Evolutionary conservation across 805 yeast genomes (phyloP).

Genomic region (Saitoella complicata): DNA sequence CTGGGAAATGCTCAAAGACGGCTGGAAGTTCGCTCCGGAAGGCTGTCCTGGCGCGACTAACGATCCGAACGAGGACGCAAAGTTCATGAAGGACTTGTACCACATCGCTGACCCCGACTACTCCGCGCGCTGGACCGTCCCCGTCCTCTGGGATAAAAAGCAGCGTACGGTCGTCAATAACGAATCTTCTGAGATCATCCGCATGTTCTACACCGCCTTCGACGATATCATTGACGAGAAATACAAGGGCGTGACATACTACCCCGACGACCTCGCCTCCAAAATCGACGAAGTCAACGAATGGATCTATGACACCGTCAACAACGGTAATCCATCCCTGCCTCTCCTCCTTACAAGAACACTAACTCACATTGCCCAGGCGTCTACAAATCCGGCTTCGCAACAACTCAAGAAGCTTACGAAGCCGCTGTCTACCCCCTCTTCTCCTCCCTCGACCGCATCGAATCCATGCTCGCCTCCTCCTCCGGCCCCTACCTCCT

Average conservation of each 20-base stretch:
- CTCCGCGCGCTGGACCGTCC: conserved; percentile 76
- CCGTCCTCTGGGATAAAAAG: conserved; percentile 82
- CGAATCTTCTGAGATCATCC: conserved; percentile 68
- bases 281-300: conserved; percentile 63
- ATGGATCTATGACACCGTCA: conserved; percentile 71
- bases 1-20: conserved; percentile 41
- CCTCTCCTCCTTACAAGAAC: no score
- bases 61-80: conserved; percentile 36
- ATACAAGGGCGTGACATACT: conserved; percentile 38
- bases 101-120: conserved; percentile 60
- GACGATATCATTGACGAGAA: conserved; percentile 29
- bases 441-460: conserved; percentile 51
- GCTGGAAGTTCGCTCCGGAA: conserved; percentile 53
- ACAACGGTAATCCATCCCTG: conserved; percentile 33
- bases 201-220: conserved; percentile 67
- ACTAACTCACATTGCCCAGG: conserved; percentile 18
- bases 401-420: conserved; percentile 62
- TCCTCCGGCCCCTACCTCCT: conserved; percentile 27
- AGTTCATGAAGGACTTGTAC: conserved; percentile 53
- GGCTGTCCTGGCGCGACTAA: conserved; percentile 28
- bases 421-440: conserved; percentile 48
- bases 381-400: conserved; percentile 84
- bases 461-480: conserved; percentile 40
- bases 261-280: conserved; percentile 38
- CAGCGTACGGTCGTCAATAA: conserved; percentile 61